Percentiles rank a stretch among this genome's conserved stretches.
Conservation (phyloP, 768 basidiomycete species). For the Boletus reticuloceps region DNA sequence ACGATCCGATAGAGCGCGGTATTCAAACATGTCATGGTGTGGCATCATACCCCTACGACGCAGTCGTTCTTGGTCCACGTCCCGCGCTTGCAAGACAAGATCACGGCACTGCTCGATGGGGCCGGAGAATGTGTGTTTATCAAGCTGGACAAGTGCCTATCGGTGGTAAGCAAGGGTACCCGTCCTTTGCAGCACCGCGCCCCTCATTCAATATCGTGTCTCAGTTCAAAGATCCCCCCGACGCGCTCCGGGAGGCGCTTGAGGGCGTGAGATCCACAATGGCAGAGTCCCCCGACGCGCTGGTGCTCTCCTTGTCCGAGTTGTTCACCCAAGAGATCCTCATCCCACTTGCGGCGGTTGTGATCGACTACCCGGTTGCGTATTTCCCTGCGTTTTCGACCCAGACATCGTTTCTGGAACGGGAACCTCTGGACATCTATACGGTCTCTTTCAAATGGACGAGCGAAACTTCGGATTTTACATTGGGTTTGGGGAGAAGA, state of each 20-base stretch:
- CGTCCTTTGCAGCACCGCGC: neutral
- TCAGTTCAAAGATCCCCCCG: slow-evolving; percentile 13
- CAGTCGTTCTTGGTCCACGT: slow-evolving; percentile 59
- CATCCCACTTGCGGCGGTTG: slow-evolving; percentile 54
- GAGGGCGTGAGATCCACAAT: slow-evolving; percentile 2
- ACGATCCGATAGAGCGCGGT: slow-evolving; percentile 10
- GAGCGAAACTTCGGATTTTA: neutral
- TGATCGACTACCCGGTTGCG: slow-evolving; percentile 64
- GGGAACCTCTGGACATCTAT: slow-evolving; percentile 51
- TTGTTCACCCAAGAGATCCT: slow-evolving; percentile 25
- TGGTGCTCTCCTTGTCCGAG: slow-evolving; percentile 30
- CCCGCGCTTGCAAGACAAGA: slow-evolving; percentile 12
- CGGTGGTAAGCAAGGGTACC: slow-evolving; percentile 18
- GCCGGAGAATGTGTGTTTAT: slow-evolving; percentile 16
- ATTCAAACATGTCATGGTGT: slow-evolving; percentile 43
- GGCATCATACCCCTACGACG: slow-evolving; percentile 43
- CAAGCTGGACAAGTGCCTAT: slow-evolving; percentile 11
- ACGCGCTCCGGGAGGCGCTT: slow-evolving; percentile 14
- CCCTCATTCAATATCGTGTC: slow-evolving; percentile 1
- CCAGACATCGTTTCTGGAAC: slow-evolving; percentile 41
- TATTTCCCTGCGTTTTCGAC: slow-evolving; percentile 44
- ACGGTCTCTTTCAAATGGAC: slow-evolving; percentile 24
- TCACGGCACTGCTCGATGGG: slow-evolving; percentile 3
- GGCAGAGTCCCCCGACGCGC: slow-evolving; percentile 3
- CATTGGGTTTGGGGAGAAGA: neutral